Evolutionary conservation across 495 filamentous ascomycete species (phyloP), one percentile per base, ranked within the genome.

Genomic region (Tuber aestivum): DNA sequence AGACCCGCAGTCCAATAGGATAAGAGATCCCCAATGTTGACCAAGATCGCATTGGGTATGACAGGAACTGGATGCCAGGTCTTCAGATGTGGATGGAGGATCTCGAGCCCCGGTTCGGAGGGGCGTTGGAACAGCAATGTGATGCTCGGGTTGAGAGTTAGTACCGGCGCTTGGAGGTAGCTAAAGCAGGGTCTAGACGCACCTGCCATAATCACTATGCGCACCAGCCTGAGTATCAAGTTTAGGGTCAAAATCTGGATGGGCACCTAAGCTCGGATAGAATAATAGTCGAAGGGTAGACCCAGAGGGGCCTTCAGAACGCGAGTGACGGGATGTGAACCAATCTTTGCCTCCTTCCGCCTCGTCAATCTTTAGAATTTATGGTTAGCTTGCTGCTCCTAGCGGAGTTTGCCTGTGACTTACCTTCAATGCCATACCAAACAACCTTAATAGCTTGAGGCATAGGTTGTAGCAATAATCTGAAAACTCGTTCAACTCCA

Each of bases 1-100:
- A 97, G 80, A 3, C 94, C 94, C 72, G 91, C 90, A 2, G 95
- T 97, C 95, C 95, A 99, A 81, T 96, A 94, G 35, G 89, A 90
- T 8, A 99, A 88, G 70, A 97, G 81, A 82, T 99, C 95, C 3
- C 94, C 95, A 44, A 97, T 94, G 80, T 98, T 99, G 40, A 97
- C 90, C 21, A 97, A 86, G 61, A 98, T 94, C 0, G 95, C 85
- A 0, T 85, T 84, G 7, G 89, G 89, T 18, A 84, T 83, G 1
- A 92, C 90, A 8, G 91, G 90, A 0, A 92, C 91, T 10, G 89
- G 84, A 0, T 84, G 85, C 91, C 91, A 93, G 68, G 82, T 79
- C 44, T 81, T 74, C 38, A 71, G 76, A n/a, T 87, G 81, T 0
- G 87, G 87, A 2, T 89, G 90, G 2, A 90, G 88, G 71, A 99